Evolutionary conservation across 2,329 filamentous ascomycete genomes (phyloP).

Genomic region (Ascochyta koolunga): DNA sequence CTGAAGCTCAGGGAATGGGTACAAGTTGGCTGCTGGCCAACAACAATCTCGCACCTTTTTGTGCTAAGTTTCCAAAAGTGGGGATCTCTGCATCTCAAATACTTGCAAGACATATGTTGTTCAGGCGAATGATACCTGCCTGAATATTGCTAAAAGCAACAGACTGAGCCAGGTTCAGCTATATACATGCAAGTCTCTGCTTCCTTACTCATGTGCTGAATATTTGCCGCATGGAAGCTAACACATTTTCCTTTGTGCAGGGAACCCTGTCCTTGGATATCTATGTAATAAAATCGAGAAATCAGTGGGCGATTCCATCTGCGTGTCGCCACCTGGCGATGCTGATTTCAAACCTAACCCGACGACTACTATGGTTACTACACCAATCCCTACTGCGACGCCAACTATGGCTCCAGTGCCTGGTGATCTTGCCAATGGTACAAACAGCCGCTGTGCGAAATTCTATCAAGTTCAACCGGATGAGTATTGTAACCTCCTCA

Average conservation of each 20-base stretch:
- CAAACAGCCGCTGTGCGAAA: neutral
- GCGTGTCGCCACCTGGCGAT: too few relatives aligned
- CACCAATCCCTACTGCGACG: too few relatives aligned
- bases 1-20: constrained; percentile 1
- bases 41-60: constrained; percentile 5
- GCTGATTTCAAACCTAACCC: too few relatives aligned
- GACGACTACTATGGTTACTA: too few relatives aligned
- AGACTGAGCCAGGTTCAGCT: neutral
- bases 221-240: too few relatives aligned
- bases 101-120: constrained; percentile 8
- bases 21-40: constrained; percentile 7
- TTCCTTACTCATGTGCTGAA: too few relatives aligned
- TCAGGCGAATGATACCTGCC: neutral
- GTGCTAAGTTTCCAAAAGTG: constrained; percentile 1
- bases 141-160: neutral
- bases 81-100: constrained; percentile 4
- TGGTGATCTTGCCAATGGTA: neutral
- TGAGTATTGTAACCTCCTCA: constrained; percentile 6
- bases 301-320: too few relatives aligned
- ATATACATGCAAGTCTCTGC: too few relatives aligned
- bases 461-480: neutral
- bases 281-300: too few relatives aligned
- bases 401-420: too few relatives aligned
- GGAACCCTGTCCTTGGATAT: too few relatives aligned
- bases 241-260: too few relatives aligned